phyloP scores from a whole-genome alignment of 208 protist genomes.

The Crithidia brevicula region DNA sequence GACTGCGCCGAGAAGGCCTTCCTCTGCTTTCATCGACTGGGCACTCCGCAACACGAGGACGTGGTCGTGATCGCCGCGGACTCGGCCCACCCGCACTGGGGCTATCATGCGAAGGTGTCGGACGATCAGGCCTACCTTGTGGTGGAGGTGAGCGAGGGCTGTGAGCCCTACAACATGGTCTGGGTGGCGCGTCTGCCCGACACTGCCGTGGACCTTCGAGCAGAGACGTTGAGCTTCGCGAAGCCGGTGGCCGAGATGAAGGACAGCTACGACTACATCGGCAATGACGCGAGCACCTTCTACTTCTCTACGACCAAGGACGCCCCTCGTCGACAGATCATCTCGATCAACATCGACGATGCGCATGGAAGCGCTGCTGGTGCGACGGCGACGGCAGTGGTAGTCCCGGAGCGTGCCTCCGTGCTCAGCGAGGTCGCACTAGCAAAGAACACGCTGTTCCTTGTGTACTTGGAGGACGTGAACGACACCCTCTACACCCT shows the following conservation, averaged over 20 bases:
- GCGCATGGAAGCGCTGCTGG: too few species aligned
- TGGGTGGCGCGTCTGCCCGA: constrained; percentile 71
- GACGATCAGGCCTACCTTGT: constrained; percentile 84
- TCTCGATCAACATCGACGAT: constrained; percentile 73
- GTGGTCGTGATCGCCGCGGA: constrained; percentile 55
- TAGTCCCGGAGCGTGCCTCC: constrained; percentile 78
- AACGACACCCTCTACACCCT: constrained; percentile 89
- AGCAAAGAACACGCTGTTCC: constrained; percentile 72
- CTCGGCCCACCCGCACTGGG: constrained; percentile 79
- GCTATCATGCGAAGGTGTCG: constrained; percentile 56
- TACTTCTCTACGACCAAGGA: constrained; percentile 91
- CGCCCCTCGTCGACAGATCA: constrained; percentile 82
- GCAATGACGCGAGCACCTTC: constrained; percentile 81
- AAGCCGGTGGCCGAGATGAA: constrained; percentile 88
- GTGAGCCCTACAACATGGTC: constrained; percentile 82
- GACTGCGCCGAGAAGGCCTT: constrained; percentile 74
- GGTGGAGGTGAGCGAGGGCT: constrained; percentile 65
- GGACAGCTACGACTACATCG: constrained; percentile 84
- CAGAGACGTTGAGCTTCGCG: constrained; percentile 40
- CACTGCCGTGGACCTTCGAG: constrained; percentile 29
- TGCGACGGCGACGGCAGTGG: constrained; percentile 28
- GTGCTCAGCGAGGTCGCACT: constrained; percentile 62
- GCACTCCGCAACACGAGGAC: constrained; percentile 81
- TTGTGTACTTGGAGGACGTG: constrained; percentile 93
- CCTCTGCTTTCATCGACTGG: constrained; percentile 90